Evolutionary conservation across 2,329 filamentous ascomycete genomes (phyloP).

Genomic region (Penicillium psychrosexuale): DNA sequence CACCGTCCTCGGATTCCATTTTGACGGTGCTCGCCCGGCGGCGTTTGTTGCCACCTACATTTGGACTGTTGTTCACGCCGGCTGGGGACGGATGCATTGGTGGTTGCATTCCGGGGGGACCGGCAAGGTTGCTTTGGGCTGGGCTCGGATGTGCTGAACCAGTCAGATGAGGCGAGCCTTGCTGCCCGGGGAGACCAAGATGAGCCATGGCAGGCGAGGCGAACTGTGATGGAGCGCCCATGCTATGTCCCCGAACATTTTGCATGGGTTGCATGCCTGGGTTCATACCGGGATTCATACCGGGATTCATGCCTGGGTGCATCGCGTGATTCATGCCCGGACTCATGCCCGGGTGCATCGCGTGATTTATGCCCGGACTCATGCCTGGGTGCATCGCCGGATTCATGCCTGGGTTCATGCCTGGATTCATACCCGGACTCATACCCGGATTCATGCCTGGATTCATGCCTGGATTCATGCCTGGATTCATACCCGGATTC

Average conservation of each 20-base stretch:
- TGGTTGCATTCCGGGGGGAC: conserved; percentile 56
- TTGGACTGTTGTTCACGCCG: conserved; percentile 62
- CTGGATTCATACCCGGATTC: not conserved
- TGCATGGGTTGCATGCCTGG: conserved; percentile 37
- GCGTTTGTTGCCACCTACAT: conserved; percentile 55
- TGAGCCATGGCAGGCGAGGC: conserved; percentile 59
- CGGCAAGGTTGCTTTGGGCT: conserved; percentile 45
- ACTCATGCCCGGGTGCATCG: not conserved
- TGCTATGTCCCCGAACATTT: conserved; percentile 43
- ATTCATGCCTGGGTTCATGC: not conserved
- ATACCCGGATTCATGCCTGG: too few species aligned
- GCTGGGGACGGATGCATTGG: conserved; percentile 52
- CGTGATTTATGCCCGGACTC: not conserved
- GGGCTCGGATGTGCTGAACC: conserved; percentile 49
- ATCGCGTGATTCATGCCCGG: conserved; percentile 22
- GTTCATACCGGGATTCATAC: conserved; percentile 19
- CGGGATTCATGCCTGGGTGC: not conserved
- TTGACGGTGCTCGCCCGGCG: conserved; percentile 60
- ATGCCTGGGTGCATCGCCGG: not conserved
- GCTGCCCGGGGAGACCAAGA: conserved; percentile 47
- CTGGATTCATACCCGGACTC: too few species aligned
- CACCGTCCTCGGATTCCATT: conserved; percentile 54
- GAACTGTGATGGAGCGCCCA: conserved; percentile 51
- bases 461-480: not conserved
- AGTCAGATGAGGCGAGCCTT: conserved; percentile 53